Conservation (phyloP, 768 basidiomycete genomes). For the Rhizopogon roseolus region DNA sequence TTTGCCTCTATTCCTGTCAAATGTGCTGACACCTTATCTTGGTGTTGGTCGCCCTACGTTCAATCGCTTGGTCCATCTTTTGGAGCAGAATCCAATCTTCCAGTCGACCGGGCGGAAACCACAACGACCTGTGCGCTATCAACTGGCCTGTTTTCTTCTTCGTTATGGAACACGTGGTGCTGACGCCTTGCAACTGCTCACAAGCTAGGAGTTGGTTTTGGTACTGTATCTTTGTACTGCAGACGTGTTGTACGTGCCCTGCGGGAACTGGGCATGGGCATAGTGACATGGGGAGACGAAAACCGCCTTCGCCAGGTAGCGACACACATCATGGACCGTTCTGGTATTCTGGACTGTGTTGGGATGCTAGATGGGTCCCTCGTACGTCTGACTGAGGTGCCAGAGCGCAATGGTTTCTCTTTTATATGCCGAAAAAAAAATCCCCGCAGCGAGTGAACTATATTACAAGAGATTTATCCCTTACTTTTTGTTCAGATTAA, state of each 20-base stretch:
- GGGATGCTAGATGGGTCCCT: conserved; percentile 18
- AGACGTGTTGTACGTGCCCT: conserved; percentile 13
- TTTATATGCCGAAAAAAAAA: conserved; percentile 17
- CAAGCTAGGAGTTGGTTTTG: conserved; percentile 16
- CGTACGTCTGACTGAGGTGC: conserved; percentile 12
- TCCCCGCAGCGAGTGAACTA: conserved; percentile 11
- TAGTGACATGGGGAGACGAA: conserved; percentile 13
- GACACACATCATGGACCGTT: conserved; percentile 7
- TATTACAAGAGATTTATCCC: background rate
- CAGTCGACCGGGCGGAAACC: too few relatives aligned
- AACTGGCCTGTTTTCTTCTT: conserved; percentile 18
- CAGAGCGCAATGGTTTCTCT: conserved; percentile 5
- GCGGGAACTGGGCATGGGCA: conserved; percentile 6
- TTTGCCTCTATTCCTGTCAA: too few relatives aligned
- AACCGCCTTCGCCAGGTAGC: background rate
- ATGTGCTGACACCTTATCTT: too few relatives aligned
- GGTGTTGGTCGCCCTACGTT: too few relatives aligned
- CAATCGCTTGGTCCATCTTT: too few relatives aligned
- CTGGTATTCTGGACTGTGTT: conserved; percentile 17
- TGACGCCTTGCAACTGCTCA: conserved; percentile 4
- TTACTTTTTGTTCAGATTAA: conserved; percentile 4
- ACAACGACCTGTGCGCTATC: conserved; percentile 16
- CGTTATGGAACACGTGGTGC: conserved; percentile 14
- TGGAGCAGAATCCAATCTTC: too few relatives aligned
- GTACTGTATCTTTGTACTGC: conserved; percentile 17